Evolutionary conservation across 768 basidiomycete genomes (phyloP).

Genomic region (Mycena floridula): DNA sequence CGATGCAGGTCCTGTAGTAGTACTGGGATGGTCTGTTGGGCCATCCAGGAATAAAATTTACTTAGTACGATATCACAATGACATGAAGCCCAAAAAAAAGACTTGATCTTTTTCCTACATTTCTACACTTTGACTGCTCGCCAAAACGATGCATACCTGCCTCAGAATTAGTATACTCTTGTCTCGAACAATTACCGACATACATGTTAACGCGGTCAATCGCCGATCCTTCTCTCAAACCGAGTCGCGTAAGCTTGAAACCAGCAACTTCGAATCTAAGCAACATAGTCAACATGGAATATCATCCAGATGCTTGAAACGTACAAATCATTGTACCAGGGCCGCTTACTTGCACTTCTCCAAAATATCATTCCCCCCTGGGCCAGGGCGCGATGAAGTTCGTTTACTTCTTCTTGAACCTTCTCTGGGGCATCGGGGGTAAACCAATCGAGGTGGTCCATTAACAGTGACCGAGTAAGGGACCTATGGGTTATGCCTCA

Average conservation of each 20-base stretch:
- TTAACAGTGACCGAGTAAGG: conserved; percentile 59
- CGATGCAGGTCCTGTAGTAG: too few relatives aligned
- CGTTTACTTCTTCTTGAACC: conserved; percentile 45
- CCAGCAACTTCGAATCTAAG: conserved; percentile 44
- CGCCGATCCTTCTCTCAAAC: conserved; percentile 45
- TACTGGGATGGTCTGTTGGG: too few relatives aligned
- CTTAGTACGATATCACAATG: too few relatives aligned
- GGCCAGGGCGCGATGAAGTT: conserved; percentile 51
- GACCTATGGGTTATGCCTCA: conserved; percentile 27
- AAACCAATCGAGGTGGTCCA: conserved; percentile 69
- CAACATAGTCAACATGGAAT: background rate
- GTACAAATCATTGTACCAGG: conserved; percentile 58
- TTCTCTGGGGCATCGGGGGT: conserved; percentile 39
- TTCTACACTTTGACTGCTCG: conserved; percentile 14
- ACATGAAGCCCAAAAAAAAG: too few relatives aligned
- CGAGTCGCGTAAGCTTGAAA: conserved; percentile 47
- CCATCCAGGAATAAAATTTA: too few relatives aligned
- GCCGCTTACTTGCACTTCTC: conserved; percentile 56
- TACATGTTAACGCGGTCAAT: conserved; percentile 72
- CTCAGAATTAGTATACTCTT: background rate
- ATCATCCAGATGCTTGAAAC: background rate
- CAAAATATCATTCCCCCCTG: conserved; percentile 59
- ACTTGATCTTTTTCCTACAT: too few relatives aligned
- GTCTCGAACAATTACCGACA: conserved; percentile 12
- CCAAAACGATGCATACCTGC: conserved; percentile 33